phyloP scores from a whole-genome alignment of 2,329 filamentous ascomycete genomes.

The Apiospora pterosperma region DNA sequence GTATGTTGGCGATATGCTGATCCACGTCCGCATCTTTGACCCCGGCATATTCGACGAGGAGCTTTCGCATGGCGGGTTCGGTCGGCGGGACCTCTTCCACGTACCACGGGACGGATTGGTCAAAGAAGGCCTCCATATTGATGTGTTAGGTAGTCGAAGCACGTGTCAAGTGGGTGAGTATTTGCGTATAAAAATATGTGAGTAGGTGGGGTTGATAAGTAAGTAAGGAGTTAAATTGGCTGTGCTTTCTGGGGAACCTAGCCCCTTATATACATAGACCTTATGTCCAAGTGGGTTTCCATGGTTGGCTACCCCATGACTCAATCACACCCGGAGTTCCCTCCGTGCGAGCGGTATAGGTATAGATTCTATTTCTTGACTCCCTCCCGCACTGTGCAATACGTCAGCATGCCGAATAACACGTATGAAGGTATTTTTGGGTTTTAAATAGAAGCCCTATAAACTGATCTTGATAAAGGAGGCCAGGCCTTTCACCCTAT shows the following conservation, averaged over 20 bases:
- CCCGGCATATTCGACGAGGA: neutral
- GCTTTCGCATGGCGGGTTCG: neutral
- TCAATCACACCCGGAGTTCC: neutral
- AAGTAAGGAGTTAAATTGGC: too few species aligned
- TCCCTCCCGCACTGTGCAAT: neutral
- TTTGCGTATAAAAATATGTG: too few species aligned
- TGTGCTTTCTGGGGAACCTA: neutral
- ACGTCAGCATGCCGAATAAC: rapidly evolving
- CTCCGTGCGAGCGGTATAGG: too few species aligned
- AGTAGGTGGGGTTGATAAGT: neutral
- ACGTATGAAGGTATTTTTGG: too few species aligned
- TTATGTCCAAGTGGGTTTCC: neutral
- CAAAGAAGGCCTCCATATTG: neutral
- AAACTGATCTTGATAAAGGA: neutral
- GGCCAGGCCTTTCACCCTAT: too few species aligned
- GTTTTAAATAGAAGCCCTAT: too few species aligned
- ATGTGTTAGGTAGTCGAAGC: neutral
- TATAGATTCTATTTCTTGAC: rapidly evolving
- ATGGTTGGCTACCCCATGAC: neutral
- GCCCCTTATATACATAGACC: neutral
- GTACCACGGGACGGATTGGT: constrained; percentile 1
- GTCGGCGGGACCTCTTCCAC: neutral
- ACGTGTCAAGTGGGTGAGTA: neutral
- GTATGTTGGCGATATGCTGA: neutral
- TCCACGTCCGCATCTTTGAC: neutral